Percentiles rank a stretch among this genome's conserved stretches.
These are phyloP conservation scores for Diplotaxis tenuifolia DNA, from an alignment of 345 rosid species.

Conservation along the genomic window DNA sequence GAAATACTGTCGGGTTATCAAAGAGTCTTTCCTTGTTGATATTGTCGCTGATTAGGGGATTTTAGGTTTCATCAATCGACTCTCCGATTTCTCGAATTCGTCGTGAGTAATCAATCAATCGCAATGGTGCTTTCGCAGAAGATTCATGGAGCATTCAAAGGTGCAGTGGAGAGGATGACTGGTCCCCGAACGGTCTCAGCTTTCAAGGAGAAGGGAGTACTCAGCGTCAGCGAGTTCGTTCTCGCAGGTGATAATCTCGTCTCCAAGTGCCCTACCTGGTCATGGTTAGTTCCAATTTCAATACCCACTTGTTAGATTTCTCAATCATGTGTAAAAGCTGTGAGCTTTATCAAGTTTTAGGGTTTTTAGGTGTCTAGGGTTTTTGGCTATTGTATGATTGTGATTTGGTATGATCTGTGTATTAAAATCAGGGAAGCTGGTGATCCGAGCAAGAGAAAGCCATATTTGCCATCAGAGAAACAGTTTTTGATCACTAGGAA, in stretches of 20 bases:
- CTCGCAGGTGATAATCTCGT: constrained; percentile 94
- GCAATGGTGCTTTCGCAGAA: constrained; percentile 53
- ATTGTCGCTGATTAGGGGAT: neutral
- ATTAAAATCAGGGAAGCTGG: constrained; percentile 73
- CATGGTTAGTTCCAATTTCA: constrained; percentile 50
- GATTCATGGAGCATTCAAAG: constrained; percentile 82
- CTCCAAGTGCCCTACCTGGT: constrained; percentile 97
- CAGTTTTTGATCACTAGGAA: constrained; percentile 90
- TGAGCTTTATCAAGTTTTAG: neutral
- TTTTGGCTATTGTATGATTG: no score
- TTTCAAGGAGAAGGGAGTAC: constrained; percentile 93
- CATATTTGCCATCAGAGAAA: constrained; percentile 73
- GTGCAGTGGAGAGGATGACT: constrained; percentile 84
- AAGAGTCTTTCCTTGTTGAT: neutral
- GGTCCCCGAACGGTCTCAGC: constrained; percentile 88
- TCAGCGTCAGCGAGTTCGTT: constrained; percentile 81
- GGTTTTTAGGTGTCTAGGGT: neutral
- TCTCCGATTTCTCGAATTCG: neutral
- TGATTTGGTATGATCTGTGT: no score
- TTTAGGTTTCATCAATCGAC: constrained; percentile 5
- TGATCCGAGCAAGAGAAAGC: constrained; percentile 79
- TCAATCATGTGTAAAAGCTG: neutral
- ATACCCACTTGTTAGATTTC: neutral
- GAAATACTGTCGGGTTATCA: no score
- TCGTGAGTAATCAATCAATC: neutral